phyloP scores from a whole-genome alignment of 805 yeast species.

The Priceomyces haplophilus region DNA sequence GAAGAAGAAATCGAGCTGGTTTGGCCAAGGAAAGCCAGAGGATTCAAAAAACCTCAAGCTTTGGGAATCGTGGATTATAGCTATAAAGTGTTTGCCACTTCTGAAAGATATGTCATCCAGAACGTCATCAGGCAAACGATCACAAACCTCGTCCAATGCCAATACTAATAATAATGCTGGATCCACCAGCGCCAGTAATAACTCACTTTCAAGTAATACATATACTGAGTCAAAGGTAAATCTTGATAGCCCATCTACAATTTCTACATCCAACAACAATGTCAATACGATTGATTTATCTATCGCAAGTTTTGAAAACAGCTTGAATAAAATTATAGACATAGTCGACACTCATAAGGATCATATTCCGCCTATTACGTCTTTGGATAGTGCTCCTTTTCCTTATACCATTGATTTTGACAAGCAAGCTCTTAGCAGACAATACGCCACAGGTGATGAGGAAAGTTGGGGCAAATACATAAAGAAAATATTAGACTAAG shows the following conservation, averaged over 20 bases:
- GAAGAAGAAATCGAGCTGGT: constrained; percentile 53
- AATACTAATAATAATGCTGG: not conserved
- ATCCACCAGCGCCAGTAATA: constrained; percentile 7
- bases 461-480: constrained; percentile 44
- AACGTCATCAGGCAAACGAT: constrained; percentile 2
- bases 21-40: constrained; percentile 34
- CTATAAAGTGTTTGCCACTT: constrained; percentile 43
- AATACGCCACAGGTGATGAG: constrained; percentile 18
- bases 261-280: not conserved
- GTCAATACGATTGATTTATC: constrained; percentile 31
- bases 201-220: constrained; percentile 7
- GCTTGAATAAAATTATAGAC: constrained; percentile 46
- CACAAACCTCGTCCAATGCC: constrained; percentile 2
- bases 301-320: constrained; percentile 34
- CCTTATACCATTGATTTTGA: constrained; percentile 39
- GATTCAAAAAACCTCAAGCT: constrained; percentile 39
- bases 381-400: constrained; percentile 65
- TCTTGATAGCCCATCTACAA: not conserved
- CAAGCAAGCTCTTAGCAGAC: constrained; percentile 8
- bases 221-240: constrained; percentile 7
- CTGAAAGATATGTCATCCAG: constrained; percentile 5
- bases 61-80: constrained; percentile 74
- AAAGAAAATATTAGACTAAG: constrained; percentile 38
- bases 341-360: constrained; percentile 54
- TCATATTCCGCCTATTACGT: constrained; percentile 73